A percentile compares a stretch with the other conserved stretches of the same genome.
Conservation (phyloP, 371 early-diverging fungal species). For the Ordospora colligata region DNA sequence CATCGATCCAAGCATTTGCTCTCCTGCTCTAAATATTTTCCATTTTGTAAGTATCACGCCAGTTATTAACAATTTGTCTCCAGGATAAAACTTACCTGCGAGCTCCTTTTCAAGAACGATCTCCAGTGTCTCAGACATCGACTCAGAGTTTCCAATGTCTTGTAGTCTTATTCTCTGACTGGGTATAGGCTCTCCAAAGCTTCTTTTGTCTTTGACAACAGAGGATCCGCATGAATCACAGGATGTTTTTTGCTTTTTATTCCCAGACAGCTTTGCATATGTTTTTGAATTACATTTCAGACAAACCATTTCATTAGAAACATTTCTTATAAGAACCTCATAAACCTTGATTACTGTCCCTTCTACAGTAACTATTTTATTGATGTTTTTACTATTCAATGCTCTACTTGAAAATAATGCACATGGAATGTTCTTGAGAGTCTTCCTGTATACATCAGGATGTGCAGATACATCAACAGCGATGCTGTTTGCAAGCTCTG, state of each 20-base stretch:
- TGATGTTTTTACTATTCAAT: conserved; percentile 31
- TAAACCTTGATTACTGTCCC: conserved; percentile 56
- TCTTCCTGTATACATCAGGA: conserved; percentile 2
- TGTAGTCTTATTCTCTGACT: conserved; percentile 51
- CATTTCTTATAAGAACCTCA: conserved; percentile 45
- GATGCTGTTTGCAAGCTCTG: conserved; percentile 44
- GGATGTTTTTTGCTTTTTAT: conserved; percentile 29
- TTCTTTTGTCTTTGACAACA: conserved; percentile 9
- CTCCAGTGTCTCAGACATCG: conserved; percentile 50
- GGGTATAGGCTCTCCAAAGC: conserved; percentile 37
- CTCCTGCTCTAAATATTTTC: conserved; percentile 35
- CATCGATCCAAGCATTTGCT: conserved; percentile 41
- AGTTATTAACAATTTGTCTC: conserved; percentile 48
- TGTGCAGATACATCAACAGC: conserved; percentile 7
- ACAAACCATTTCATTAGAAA: conserved; percentile 30
- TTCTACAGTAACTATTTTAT: conserved; percentile 43
- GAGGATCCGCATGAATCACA: conserved; percentile 49
- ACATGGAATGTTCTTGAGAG: conserved; percentile 38
- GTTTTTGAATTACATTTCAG: conserved; percentile 41
- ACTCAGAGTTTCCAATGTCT: conserved; percentile 45
- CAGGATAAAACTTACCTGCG: conserved; percentile 51
- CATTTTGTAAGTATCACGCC: conserved; percentile 48
- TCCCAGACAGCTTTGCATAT: background rate
- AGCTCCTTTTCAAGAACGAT: conserved; percentile 44
- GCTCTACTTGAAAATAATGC: conserved; percentile 27